These are phyloP conservation scores for Aspergillus fumigatiaffinis DNA, from an alignment of 2,329 filamentous ascomycete genomes.

Conservation along the genomic window DNA sequence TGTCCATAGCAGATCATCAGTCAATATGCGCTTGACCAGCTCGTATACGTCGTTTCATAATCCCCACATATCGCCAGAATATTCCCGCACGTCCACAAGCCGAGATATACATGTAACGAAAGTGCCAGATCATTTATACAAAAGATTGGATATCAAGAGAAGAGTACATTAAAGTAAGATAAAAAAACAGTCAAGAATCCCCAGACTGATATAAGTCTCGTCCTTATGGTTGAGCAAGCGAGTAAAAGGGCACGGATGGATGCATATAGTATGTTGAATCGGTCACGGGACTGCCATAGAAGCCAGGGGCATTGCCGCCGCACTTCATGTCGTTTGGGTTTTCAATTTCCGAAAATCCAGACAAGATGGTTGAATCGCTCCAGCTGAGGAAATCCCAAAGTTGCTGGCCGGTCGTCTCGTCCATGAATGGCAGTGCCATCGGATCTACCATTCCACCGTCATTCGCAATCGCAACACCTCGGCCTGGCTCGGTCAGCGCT, in stretches of 20 bases:
- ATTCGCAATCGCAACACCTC: slow-evolving; percentile 12
- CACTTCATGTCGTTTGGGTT: slow-evolving; percentile 23
- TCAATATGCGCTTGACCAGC: background rate
- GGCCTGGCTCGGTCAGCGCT: slow-evolving; percentile 15
- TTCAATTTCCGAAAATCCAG: slow-evolving; percentile 24
- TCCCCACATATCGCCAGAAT: background rate
- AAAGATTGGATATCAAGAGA: background rate
- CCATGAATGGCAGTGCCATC: slow-evolving; percentile 20
- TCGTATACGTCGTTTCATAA: background rate
- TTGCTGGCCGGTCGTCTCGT: slow-evolving; percentile 29
- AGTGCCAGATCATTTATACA: background rate
- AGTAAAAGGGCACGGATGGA: slow-evolving; percentile 22
- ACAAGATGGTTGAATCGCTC: slow-evolving; percentile 34
- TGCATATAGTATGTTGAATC: slow-evolving; percentile 26
- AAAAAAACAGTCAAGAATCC: background rate
- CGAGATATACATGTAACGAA: background rate
- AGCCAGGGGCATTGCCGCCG: slow-evolving; percentile 13
- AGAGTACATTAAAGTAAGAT: background rate
- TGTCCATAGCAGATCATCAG: background rate
- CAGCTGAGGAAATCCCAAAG: slow-evolving; percentile 38
- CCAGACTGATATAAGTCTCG: background rate
- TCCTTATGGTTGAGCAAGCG: background rate
- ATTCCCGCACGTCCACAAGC: background rate
- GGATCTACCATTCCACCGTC: slow-evolving; percentile 24
- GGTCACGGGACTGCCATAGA: slow-evolving; percentile 18